Conservation (phyloP, 2,329 filamentous ascomycete genomes). For the Penicillium sumatraense region DNA sequence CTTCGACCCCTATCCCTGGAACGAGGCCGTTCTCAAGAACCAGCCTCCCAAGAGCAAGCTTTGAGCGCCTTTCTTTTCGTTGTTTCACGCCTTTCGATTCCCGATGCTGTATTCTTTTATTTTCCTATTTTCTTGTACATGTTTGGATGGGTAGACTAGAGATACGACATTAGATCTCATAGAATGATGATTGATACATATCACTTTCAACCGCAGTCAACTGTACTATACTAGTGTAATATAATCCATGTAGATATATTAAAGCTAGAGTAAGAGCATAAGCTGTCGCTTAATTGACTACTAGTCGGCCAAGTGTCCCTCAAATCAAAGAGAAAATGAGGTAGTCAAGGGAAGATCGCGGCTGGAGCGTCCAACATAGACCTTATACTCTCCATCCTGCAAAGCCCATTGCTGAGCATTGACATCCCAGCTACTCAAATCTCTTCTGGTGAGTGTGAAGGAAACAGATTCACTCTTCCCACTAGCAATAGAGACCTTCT, state of each 20-base stretch:
- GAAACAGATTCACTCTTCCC: conserved; percentile 46
- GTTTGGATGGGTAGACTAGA: conserved; percentile 5
- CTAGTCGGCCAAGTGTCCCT: too few relatives aligned
- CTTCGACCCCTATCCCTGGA: conserved; percentile 73
- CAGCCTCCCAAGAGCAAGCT: conserved; percentile 44
- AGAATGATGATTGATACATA: conserved; percentile 1
- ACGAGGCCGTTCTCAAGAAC: conserved; percentile 64
- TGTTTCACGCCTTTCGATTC: conserved; percentile 12
- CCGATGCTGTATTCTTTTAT: conserved; percentile 6
- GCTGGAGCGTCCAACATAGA: conserved; percentile 31
- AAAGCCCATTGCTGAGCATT: conserved; percentile 26
- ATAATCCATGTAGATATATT: too few relatives aligned
- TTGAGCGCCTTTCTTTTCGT: conserved; percentile 19
- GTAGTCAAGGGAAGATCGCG: conserved; percentile 23
- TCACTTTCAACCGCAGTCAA: background rate
- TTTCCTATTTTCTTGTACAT: conserved; percentile 5
- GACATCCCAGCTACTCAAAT: conserved; percentile 36
- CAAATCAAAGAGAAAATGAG: background rate
- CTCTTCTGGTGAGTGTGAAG: conserved; percentile 48
- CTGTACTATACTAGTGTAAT: background rate
- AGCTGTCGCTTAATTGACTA: too few relatives aligned
- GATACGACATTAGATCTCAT: conserved; percentile 10
- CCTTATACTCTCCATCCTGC: conserved; percentile 11
- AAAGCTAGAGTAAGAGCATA: background rate
- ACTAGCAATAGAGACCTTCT: conserved; percentile 50